Conservation (phyloP, 2,329 filamentous ascomycete species). For the Venturia aucupariae region DNA sequence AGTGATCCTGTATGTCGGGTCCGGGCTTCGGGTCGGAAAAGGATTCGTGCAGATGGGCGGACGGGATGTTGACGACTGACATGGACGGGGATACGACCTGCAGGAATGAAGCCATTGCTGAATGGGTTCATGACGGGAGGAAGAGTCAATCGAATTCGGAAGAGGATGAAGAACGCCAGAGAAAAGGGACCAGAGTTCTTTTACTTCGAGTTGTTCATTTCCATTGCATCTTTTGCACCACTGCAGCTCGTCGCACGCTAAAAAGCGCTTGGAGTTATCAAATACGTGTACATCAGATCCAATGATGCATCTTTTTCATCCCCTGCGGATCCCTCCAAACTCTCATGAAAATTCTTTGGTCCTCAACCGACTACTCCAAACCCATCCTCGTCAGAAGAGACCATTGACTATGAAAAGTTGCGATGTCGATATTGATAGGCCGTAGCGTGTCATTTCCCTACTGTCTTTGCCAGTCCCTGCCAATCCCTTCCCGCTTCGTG, state of each 20-base stretch:
- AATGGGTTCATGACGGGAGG: too few relatives aligned
- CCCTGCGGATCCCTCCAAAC: not conserved
- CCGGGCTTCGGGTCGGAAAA: not conserved
- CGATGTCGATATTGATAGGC: not conserved
- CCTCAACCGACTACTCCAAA: not conserved
- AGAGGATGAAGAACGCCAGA: not conserved
- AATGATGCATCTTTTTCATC: constrained; percentile 1
- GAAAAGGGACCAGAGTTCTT: not conserved
- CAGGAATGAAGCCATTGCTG: not conserved
- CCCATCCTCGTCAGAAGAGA: not conserved
- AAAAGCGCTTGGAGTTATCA: not conserved
- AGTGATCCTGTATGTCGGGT: not conserved
- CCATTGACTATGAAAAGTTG: not conserved
- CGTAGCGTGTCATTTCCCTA: not conserved
- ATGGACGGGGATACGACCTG: not conserved
- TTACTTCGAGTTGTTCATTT: not conserved
- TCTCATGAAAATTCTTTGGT: not conserved
- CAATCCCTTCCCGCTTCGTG: not conserved
- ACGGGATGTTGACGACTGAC: not conserved
- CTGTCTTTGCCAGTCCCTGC: not conserved
- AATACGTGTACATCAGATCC: constrained; percentile 1
- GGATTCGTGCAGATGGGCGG: not conserved
- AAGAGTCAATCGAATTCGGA: too few relatives aligned
- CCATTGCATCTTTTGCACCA: not conserved
- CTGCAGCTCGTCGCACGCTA: not conserved